Conservation (phyloP, 2,329 filamentous ascomycete species). For the Penicillium sp. region DNA sequence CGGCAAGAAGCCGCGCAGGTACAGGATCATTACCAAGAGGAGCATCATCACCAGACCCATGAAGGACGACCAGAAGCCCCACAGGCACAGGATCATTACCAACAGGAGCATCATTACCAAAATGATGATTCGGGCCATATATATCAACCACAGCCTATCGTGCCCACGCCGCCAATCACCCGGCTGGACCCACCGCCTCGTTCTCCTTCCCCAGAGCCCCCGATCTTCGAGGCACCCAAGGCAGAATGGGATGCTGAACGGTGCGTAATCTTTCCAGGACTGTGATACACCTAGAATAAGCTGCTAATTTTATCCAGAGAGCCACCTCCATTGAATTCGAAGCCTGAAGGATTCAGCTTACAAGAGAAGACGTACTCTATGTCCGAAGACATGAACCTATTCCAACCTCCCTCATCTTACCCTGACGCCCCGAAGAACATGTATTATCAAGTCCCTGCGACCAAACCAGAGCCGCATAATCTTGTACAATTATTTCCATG, state of each 20-base stretch:
- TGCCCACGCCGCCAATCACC: slow-evolving; percentile 40
- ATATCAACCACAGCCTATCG: slow-evolving; percentile 35
- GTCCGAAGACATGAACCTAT: slow-evolving; percentile 69
- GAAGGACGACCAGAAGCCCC: slow-evolving; percentile 5
- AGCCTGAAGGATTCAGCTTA: slow-evolving; percentile 80
- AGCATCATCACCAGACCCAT: slow-evolving; percentile 5
- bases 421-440: slow-evolving; percentile 80
- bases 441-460: slow-evolving; percentile 73
- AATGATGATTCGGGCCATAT: slow-evolving; percentile 7
- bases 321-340: slow-evolving; percentile 59
- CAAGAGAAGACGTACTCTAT: slow-evolving; percentile 75
- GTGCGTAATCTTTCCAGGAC: slow-evolving; percentile 35
- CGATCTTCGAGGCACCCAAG: slow-evolving; percentile 53
- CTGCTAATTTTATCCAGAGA: slow-evolving; percentile 47
- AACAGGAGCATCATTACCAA: slow-evolving; percentile 1
- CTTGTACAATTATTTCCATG: slow-evolving; percentile 80
- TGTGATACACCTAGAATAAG: slow-evolving; percentile 8
- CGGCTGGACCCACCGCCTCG: slow-evolving; percentile 31
- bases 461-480: slow-evolving; percentile 53
- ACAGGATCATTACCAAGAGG: background rate
- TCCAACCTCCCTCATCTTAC: slow-evolving; percentile 69
- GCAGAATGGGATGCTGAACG: slow-evolving; percentile 59
- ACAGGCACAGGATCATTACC: background rate
- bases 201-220: slow-evolving; percentile 23
- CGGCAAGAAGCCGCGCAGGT: slow-evolving; percentile 4